Base-by-base conservation (phyloP, 345 rosid genomes). In the Melastoma malabathricum region DNA sequence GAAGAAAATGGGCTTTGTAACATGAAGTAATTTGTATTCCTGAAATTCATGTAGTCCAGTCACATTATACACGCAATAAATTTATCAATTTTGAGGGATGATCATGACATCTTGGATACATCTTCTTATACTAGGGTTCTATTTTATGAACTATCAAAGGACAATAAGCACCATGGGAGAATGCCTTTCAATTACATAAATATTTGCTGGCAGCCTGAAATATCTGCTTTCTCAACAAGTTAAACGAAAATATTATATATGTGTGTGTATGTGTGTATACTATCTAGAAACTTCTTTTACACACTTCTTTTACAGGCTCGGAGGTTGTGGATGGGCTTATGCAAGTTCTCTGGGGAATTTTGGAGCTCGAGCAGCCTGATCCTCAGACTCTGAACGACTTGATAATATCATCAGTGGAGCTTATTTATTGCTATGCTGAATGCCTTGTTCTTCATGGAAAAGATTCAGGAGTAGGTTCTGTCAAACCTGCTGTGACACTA, bases 261-360 rank as follows among this genome's bases (percentile, higher is more conserved):
- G 10, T 15, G 52, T 49, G 27, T 49, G 3, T 23, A 14, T 49
- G 22, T n/a, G n/a, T n/a, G 9, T 27, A 27, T 29, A 5, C 5
- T 1, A 29, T 29, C 2, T 29, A 29, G 38, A 6, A 47, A 15
- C 18, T 47, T 50, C 67, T 48, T 18, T 63, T 64, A 34, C 57
- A 41, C 16, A 23, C 19, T 55, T 63, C 59, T 70, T 50, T 19
- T 49, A 13, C 46, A 92, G 98, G 98, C 59, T 71, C 97, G 44
- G 82, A 83, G 64, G 84, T 87, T 56, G 86, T 92, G 59, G 95
- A 92, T 75, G 85, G 89, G 51, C 80, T 92, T 61, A 79, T 86
- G 95, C 85, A 72, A 71, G 88, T 92, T 64, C 68, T 92, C 44
- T 92, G 98, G 98, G 97, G 90, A 70, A 84, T 92, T 76, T 69